Evolutionary conservation across 129 eudicot species (phyloP).

Genomic region (Flaveria sonorensis): DNA sequence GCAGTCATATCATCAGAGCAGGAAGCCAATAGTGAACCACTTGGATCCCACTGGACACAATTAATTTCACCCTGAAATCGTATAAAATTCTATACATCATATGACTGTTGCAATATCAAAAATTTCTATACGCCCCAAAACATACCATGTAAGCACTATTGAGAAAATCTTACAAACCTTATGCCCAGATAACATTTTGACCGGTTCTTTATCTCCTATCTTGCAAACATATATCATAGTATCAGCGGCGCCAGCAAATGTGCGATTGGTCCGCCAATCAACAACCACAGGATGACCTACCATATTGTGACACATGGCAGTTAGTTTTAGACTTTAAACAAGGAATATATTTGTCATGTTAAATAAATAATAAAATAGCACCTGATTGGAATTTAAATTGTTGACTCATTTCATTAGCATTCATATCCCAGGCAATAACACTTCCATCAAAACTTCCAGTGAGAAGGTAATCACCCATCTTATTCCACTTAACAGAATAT

Average conservation of each 20-base stretch:
- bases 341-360: background rate
- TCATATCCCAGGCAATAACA: slow-evolving; percentile 54
- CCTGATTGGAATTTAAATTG: slow-evolving; percentile 67
- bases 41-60: slow-evolving; percentile 69
- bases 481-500: slow-evolving; percentile 57
- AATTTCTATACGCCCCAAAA: slow-evolving; percentile 9
- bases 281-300: slow-evolving; percentile 58
- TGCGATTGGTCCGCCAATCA: slow-evolving; percentile 60
- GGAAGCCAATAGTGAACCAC: slow-evolving; percentile 60
- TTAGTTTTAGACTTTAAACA: slow-evolving; percentile 6
- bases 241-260: slow-evolving; percentile 66
- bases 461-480: slow-evolving; percentile 55
- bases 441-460: slow-evolving; percentile 60
- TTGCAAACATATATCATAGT: slow-evolving; percentile 52
- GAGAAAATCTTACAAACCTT: slow-evolving; percentile 41
- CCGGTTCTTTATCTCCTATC: slow-evolving; percentile 42
- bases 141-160: background rate
- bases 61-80: slow-evolving; percentile 65
- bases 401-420: slow-evolving; percentile 37
- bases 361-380: slow-evolving; percentile 16
- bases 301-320: slow-evolving; percentile 24
- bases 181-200: slow-evolving; percentile 55
- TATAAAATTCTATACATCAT: slow-evolving; percentile 8
- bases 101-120: background rate
- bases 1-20: slow-evolving; percentile 60